Evolutionary conservation across 1,284 basidiomycete genomes (phyloP), one percentile per base, ranked within the genome.

Genomic region (Ceratobasidium sp.): DNA sequence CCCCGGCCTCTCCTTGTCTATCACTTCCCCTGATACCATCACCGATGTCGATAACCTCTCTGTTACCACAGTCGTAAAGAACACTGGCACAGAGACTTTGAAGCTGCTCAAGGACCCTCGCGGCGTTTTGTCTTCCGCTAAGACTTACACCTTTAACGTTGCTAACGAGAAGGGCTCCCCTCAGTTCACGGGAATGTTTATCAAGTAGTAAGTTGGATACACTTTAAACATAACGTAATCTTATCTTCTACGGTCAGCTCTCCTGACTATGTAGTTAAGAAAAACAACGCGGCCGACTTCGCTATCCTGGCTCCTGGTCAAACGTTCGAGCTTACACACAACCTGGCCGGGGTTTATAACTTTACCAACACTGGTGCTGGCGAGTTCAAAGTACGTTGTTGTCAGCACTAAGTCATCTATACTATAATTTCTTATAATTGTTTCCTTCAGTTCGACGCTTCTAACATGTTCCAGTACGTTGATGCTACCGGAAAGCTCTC

Each of bases 91-190:
- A 17, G 76, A 77, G 50, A 61, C 76, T 12, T 28, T 77, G 28
- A 77, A 68, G 56, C 66, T 77, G 2, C 15, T 77, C 0, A 77
- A 77, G 28, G 76, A 77, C 50, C 76, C 76, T 2, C 66, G 68
- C 48, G 62, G 54, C 9, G 66, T 77, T 17, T 56, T 77, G 50
- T 79, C 87, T 73, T 85, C 86, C 48, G 85, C 87, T 28, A 81
- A 89, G 79, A 85, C 86, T 50, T 89, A 88, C 82, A 62, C 77
- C 75, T 86, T 89, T 81, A 50, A 66, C 12, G 48, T 62, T 33
- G 52, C 48, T n/a, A 28, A 48, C 46, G n/a, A n/a, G n/a, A n/a
- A n/a, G n/a, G 73, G 73, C 23, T 17, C 50, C n/a, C 73, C 73
- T 0, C n/a, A 48, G 17, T 76, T 76, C 40, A 66, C 73, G 33